Evolutionary conservation across 352 stramenopile genomes (phyloP).

Genomic region (Pythium biforme): DNA sequence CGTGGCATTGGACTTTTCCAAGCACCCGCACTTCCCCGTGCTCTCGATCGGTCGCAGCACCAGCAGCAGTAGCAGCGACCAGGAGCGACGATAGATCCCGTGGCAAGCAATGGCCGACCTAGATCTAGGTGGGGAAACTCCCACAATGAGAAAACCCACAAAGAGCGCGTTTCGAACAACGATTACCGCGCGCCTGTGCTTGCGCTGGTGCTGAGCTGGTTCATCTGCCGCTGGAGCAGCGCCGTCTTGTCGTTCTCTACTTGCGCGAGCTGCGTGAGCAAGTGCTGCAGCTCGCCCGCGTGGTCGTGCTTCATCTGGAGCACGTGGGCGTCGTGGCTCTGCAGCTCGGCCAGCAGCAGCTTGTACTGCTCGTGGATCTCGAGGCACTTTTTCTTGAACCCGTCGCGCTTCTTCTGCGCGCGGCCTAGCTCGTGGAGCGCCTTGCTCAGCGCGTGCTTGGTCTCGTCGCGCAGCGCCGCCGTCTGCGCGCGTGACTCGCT

Average conservation of each 20-base stretch:
- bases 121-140: too few species aligned
- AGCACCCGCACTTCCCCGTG: conserved; percentile 70
- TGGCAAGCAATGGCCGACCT: too few species aligned
- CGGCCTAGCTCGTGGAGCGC: conserved; percentile 56
- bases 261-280: conserved; percentile 65
- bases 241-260: conserved; percentile 67
- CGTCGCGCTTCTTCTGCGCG: conserved; percentile 76
- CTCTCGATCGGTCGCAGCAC: conserved; percentile 40
- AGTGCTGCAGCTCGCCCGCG: conserved; percentile 50
- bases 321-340: conserved; percentile 40
- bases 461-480: conserved; percentile 52
- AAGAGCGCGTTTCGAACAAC: too few species aligned
- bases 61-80: too few species aligned
- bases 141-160: too few species aligned
- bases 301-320: conserved; percentile 63
- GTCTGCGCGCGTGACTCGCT: conserved; percentile 36
- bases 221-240: conserved; percentile 45
- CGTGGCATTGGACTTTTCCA: conserved; percentile 50
- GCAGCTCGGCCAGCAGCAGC: conserved; percentile 40
- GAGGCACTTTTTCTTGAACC: conserved; percentile 81
- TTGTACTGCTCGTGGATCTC: conserved; percentile 80
- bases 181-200: too few species aligned
- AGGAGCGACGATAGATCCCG: conserved; percentile 23
- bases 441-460: conserved; percentile 51
- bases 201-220: too few species aligned